A percentile compares a stretch with the other conserved stretches of the same genome.
Evolutionary conservation across 768 basidiomycete genomes (phyloP).

Genomic region (Infundibulicybe gibba): DNA sequence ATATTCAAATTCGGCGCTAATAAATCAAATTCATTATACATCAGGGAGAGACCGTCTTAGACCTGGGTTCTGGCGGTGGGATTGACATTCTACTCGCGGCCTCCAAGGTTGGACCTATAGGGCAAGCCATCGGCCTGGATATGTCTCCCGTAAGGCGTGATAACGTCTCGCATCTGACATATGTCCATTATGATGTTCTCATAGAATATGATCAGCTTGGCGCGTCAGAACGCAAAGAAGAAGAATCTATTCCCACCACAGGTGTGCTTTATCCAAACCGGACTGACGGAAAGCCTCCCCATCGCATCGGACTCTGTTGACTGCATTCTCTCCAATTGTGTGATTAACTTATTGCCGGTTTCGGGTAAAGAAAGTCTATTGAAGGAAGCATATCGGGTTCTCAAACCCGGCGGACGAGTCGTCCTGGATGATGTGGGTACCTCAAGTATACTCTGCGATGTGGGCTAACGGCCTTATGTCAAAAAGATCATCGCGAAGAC

Average conservation of each 20-base stretch:
- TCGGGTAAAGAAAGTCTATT: slow-evolving; percentile 38
- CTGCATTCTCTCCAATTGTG: slow-evolving; percentile 56
- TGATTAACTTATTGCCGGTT: slow-evolving; percentile 44
- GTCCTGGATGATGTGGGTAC: slow-evolving; percentile 44
- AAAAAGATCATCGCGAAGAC: slow-evolving; percentile 43
- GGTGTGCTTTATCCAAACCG: slow-evolving; percentile 43
- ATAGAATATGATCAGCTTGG: slow-evolving; percentile 49
- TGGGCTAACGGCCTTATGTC: neutral
- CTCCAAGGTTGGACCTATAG: slow-evolving; percentile 40
- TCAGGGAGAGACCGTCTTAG: slow-evolving; percentile 54
- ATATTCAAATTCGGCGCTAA: neutral
- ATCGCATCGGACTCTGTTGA: slow-evolving; percentile 45
- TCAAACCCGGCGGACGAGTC: slow-evolving; percentile 56
- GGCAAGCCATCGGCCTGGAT: slow-evolving; percentile 54
- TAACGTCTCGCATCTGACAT: neutral
- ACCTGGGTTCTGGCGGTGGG: slow-evolving; percentile 57
- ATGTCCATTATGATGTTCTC: neutral
- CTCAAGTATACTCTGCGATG: neutral
- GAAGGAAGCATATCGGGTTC: slow-evolving; percentile 43
- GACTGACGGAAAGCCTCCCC: slow-evolving; percentile 41
- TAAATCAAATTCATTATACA: neutral
- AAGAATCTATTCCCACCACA: slow-evolving; percentile 41
- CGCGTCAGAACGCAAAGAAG: slow-evolving; percentile 39
- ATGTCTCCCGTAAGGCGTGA: slow-evolving; percentile 35
- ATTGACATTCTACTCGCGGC: slow-evolving; percentile 55